Evolutionary conservation across 1,139 yeast genomes (phyloP).

Genomic region (Protomyces inouyei): DNA sequence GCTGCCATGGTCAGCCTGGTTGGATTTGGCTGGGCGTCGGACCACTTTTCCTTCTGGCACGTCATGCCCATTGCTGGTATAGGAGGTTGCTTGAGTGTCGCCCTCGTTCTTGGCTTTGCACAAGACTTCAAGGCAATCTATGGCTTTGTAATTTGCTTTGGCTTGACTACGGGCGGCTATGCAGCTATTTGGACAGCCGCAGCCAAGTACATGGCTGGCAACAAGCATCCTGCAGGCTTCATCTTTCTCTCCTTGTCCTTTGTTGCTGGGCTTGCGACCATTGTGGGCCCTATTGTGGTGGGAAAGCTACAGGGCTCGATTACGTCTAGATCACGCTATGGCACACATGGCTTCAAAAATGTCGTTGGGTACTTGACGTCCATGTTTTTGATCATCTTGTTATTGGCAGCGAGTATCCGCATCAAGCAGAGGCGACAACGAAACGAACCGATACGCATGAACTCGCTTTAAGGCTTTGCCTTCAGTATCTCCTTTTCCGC

Average conservation of each 20-base stretch:
- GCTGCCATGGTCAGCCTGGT: constrained; percentile 7
- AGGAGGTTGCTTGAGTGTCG: neutral
- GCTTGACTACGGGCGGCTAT: constrained; percentile 8
- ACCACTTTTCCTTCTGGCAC: constrained; percentile 5
- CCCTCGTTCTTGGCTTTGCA: constrained; percentile 16
- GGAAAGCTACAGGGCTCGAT: neutral
- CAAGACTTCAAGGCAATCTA: constrained; percentile 2
- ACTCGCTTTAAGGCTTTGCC: neutral
- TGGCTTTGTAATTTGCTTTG: constrained; percentile 11
- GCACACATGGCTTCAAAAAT: neutral
- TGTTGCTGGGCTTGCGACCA: constrained; percentile 7
- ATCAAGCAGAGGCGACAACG: no score
- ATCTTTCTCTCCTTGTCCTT: constrained; percentile 10
- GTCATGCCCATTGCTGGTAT: constrained; percentile 3
- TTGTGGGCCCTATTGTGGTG: constrained; percentile 11
- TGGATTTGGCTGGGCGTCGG: constrained; percentile 4
- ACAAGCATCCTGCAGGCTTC: constrained; percentile 2
- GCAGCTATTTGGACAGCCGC: constrained; percentile 20
- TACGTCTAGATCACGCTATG: neutral
- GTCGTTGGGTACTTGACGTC: neutral
- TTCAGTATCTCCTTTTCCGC: neutral
- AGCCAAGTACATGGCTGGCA: constrained; percentile 9
- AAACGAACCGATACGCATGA: no score
- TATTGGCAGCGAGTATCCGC: no score
- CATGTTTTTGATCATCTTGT: neutral